Evolutionary conservation across 164 flowering plant genomes (phyloP).

Genomic region (Warburgia ugandensis): DNA sequence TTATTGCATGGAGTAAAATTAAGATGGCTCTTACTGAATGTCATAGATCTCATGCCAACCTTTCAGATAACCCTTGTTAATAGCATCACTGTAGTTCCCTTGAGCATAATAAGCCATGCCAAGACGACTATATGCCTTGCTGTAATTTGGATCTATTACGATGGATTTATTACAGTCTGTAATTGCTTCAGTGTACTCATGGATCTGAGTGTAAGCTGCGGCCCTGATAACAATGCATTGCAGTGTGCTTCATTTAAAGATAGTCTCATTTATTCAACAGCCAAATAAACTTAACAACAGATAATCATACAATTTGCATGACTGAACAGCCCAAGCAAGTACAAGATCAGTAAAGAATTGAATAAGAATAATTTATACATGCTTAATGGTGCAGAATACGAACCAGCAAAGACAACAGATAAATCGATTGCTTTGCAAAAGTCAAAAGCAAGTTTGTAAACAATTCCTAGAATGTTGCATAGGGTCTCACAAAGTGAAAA

Average conservation of each 20-base stretch:
- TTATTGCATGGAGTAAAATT: background rate
- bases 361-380: no score
- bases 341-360: background rate
- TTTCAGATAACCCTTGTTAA: conserved; percentile 65
- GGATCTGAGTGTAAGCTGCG: conserved; percentile 84
- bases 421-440: no score
- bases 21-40: background rate
- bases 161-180: conserved; percentile 65
- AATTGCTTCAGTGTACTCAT: conserved; percentile 61
- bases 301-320: no score
- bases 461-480: no score
- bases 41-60: conserved; percentile 34
- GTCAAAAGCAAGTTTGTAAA: no score
- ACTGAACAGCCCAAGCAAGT: background rate
- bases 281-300: no score
- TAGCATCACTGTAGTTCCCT: conserved; percentile 79
- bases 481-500: no score
- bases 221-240: conserved; percentile 50
- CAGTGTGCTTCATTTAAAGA: background rate
- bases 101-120: conserved; percentile 86
- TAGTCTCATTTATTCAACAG: no score
- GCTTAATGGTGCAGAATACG: background rate
- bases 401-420: background rate
- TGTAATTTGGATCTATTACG: conserved; percentile 69
- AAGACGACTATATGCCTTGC: conserved; percentile 92